Evolutionary conservation across 1,284 basidiomycete species (phyloP), one percentile per base, ranked within the genome.

Genomic region (Abortiporus biennis): DNA sequence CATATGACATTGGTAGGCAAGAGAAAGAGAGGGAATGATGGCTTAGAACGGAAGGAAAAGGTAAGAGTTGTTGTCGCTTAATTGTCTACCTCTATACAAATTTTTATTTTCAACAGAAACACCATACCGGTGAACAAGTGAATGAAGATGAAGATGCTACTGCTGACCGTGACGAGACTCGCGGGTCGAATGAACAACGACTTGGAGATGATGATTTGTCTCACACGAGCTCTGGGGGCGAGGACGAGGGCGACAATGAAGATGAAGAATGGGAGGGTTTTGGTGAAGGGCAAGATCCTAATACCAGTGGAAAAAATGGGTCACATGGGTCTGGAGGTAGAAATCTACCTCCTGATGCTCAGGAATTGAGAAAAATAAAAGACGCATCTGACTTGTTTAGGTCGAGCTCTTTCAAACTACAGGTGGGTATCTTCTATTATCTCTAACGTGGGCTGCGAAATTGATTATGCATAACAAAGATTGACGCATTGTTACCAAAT

Each of bases 351-450:
- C 80, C 80, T 16, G 77, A 76, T 16, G 79, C 80, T 27, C 73
- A 84, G 47, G 91, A 95, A 60, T 70, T 95, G 36, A 76, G 84
- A 46, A 67, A 66, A 4, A 81, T 92, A 47, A 85, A 83, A 57
- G 78, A 90, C 57, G 79, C 91, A 5, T 71, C 78, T 20, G 83
- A 92, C 45, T 69, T 96, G 13, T 91, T 86, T 58, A 74, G 78
- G 53, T 93, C 90, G 0, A 87, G 76, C 42, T 76, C 91, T 1
- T 91, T 96, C 68, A 92, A 90, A 58, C 70, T 92, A 6, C 85
- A 92, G 70, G 86, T 85, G 40, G 30, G 68, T 53, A 13, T 27
- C 32, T 2, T 16, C 4, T 13, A 25, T 44, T n/a, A 13, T 38
- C 17, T 16, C 39, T n/a, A 25, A 17, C 22, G 24, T 22, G 23